Evolutionary conservation across 2,329 filamentous ascomycete species (phyloP).

Genomic region (Penicillium sp.): DNA sequence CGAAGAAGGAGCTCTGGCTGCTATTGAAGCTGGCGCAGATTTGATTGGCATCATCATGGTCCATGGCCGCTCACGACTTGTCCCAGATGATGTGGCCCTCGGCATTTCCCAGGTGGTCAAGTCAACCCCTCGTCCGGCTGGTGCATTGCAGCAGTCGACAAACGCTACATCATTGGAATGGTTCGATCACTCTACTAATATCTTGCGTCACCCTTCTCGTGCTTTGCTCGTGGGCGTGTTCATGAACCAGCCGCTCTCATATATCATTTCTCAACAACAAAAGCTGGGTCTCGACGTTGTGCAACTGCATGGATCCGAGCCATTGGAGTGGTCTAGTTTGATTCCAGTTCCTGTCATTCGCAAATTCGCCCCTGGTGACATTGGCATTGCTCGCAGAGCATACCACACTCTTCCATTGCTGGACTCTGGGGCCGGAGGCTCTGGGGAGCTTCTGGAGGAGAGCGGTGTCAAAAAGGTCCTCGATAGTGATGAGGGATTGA

Average conservation of each 20-base stretch:
- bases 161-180: constrained; percentile 55
- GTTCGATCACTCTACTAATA: constrained; percentile 59
- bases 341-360: constrained; percentile 90
- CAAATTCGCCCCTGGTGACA: constrained; percentile 73
- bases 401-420: constrained; percentile 82
- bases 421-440: constrained; percentile 80
- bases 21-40: constrained; percentile 84
- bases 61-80: constrained; percentile 73
- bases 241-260: constrained; percentile 80
- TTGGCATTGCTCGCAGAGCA: constrained; percentile 69
- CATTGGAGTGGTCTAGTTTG: constrained; percentile 82
- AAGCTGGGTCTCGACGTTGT: constrained; percentile 79
- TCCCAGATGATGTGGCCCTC: constrained; percentile 73
- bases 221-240: constrained; percentile 91
- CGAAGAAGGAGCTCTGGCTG: constrained; percentile 73
- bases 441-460: constrained; percentile 74
- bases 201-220: constrained; percentile 54
- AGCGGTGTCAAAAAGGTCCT: constrained; percentile 66
- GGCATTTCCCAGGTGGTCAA: constrained; percentile 79
- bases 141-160: constrained; percentile 20
- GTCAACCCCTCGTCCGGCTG: constrained; percentile 34
- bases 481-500: constrained; percentile 65
- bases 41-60: constrained; percentile 91
- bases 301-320: constrained; percentile 89
- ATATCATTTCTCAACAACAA: constrained; percentile 75